Evolutionary conservation across 1,284 basidiomycete genomes (phyloP), one percentile per base, ranked within the genome.

Genomic region (Coniferiporia weirii): DNA sequence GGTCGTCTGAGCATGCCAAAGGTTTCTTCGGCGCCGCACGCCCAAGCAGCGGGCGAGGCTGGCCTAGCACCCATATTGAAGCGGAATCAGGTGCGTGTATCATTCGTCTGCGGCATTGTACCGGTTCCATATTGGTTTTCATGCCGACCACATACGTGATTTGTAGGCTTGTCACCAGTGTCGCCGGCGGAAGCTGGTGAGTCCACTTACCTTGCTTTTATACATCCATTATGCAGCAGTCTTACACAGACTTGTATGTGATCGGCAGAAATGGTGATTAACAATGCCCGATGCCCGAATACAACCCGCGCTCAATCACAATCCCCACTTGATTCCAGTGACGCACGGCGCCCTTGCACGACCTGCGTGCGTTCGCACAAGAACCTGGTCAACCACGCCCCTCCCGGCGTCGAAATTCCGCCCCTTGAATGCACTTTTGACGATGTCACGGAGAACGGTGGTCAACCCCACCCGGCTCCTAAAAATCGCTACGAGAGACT

Each of bases 391-490:
- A 61, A 66, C 20, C 72, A 70, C 55, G 64, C 70, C 3, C 64
- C 65, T 0, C 77, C 82, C 19, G 82, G 80, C 20, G 72, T 76
- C 1, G 73, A 74, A 45, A 66, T 84, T 51, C 79, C 83, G 1
- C 67, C 76, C 0, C 84, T 83, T 17, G 81, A 85, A 57, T 89
- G 85, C 66, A 87, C 85, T 34, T 88, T 82, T 64, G 85, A 88
- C 64, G 85, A 87, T 64, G 71, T 84, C 81, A 63, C 20, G 71
- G 68, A 55, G 49, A 59, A 57, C 44, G 60, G 53, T 1, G 46
- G 46, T 32, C 74, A 45, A 54, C 68, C 72, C 19, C 62, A 72
- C 36, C 82, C 84, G 54, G 74, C 75, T 1, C 80, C 83, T 2
- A 83, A 80, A 66, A 84, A 75, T 63, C 76, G 76, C 56, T 81